A percentile compares a stretch with the other conserved stretches of the same genome.
These are phyloP conservation scores for Fonsecaea erecta DNA, from an alignment of 2,329 filamentous ascomycete species.

Conservation along the genomic window DNA sequence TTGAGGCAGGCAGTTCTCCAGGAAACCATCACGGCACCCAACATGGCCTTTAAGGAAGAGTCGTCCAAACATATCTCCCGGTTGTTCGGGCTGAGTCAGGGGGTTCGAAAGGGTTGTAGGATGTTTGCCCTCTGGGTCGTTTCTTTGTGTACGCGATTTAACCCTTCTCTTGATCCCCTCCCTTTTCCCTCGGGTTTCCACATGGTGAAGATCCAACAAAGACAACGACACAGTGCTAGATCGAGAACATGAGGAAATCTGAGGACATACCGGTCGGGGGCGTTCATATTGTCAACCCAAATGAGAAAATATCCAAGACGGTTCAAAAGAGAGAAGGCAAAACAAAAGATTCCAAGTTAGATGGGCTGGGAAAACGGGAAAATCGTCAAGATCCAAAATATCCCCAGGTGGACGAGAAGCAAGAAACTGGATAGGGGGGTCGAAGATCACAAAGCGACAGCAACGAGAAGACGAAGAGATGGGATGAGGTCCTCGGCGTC, in stretches of 20 bases:
- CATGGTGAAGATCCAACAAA: neutral
- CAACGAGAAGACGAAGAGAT: neutral
- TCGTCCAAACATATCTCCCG: neutral
- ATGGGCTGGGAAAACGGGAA: neutral
- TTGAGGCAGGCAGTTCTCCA: neutral
- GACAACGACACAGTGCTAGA: conserved; percentile 1
- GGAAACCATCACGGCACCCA: conserved; percentile 5
- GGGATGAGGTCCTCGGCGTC: neutral
- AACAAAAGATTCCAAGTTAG: neutral
- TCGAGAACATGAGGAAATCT: neutral
- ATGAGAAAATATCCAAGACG: conserved; percentile 11
- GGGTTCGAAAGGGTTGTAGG: neutral
- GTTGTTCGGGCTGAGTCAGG: neutral
- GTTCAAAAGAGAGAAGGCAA: neutral
- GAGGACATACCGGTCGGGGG: conserved; percentile 35
- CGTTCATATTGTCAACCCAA: conserved; percentile 30
- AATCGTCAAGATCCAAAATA: neutral
- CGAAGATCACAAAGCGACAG: neutral
- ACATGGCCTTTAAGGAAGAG: neutral
- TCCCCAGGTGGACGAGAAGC: neutral
- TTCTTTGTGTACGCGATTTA: neutral
- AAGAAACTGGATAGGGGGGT: neutral
- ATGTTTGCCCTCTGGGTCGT: conserved; percentile 1
- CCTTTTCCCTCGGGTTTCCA: neutral
- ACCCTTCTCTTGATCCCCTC: neutral